These are phyloP conservation scores for Cladophialophora chaetospira DNA, from an alignment of 2,329 filamentous ascomycete species.

Conservation along the genomic window DNA sequence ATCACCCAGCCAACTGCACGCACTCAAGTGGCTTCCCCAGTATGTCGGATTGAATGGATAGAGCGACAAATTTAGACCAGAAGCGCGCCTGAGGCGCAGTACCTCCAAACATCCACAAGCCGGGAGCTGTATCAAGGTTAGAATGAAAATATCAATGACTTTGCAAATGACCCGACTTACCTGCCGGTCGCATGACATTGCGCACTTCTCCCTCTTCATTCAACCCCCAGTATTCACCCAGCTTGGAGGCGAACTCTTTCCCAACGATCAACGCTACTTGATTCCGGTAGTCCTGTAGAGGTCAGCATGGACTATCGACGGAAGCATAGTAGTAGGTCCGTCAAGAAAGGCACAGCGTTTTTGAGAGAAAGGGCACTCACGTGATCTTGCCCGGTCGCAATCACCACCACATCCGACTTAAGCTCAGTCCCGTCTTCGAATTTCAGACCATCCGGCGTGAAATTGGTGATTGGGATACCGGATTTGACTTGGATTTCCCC, in stretches of 20 bases:
- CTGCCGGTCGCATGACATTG: conserved; percentile 13
- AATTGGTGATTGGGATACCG: conserved; percentile 37
- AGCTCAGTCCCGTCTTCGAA: conserved; percentile 48
- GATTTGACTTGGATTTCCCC: conserved; percentile 50
- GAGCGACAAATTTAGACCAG: conserved; percentile 47
- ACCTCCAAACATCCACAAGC: conserved; percentile 50
- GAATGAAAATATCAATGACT: background rate
- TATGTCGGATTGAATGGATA: conserved; percentile 47
- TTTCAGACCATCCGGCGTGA: conserved; percentile 44
- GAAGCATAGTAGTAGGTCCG: no score
- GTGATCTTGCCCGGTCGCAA: conserved; percentile 50
- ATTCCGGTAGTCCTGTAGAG: conserved; percentile 48
- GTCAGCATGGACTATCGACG: no score
- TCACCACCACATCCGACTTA: conserved; percentile 50
- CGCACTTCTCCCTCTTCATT: conserved; percentile 50
- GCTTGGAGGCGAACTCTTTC: background rate
- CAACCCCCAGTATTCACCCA: conserved; percentile 40
- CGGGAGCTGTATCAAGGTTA: conserved; percentile 31
- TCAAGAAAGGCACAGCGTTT: no score
- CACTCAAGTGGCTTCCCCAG: conserved; percentile 24
- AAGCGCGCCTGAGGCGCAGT: conserved; percentile 44
- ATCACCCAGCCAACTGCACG: background rate
- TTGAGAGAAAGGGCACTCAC: no score
- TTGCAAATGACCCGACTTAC: conserved; percentile 3
- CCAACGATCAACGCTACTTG: conserved; percentile 45